Evolutionary conservation across 768 basidiomycete species (phyloP), one percentile per base, ranked within the genome.

Genomic region (Glaciozyma antarctica): DNA sequence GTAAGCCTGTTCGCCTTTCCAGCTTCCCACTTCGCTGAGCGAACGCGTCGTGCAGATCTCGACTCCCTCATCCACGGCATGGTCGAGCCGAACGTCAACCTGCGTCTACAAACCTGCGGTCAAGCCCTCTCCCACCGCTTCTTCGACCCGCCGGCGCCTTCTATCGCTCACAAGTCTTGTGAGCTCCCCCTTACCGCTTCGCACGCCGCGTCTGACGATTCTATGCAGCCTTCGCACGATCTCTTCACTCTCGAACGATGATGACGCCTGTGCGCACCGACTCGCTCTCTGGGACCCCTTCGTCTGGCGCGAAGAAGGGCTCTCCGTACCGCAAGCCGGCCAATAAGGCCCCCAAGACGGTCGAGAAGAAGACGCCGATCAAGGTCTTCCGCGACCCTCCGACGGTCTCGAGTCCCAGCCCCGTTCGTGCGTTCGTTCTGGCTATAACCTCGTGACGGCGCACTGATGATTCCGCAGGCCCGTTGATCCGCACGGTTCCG

Each of bases 61-160:
- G 68, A 68, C 55, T 22, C 48, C 21, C 70, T 74, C 60, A 56
- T 74, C 19, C 64, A 60, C 28, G 52, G 58, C 32, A 72, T 74
- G 72, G 61, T 71, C 19, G 68, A 72, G 28, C 64, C 65, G 0
- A 30, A 49, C 24, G 55, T 64, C 19, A n/a, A 55, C 8, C n/a
- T 45, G 1, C 71, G 73, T 8, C 28, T 64, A 7, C 58, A 58
- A 22, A 43, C 52, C n/a, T 74, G 73, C 57, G 62, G 48, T 0
- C 55, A 52, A 43, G 71, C 67, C 1, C 58, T 72, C 6, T 28
- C 41, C 16, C 73, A 74, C 59, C 60, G 51, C 17, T 74, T 62
- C 70, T 74, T 74, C 52, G 54, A 52, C 24, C 60, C 24, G 22
- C 44, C 54, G 6, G 22, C 45, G 6, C 49, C 52, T n/a, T 47